A percentile compares a stretch with the other conserved stretches of the same genome.
phyloP scores from a whole-genome alignment of 306 rosid species.

The Vicia villosa region DNA sequence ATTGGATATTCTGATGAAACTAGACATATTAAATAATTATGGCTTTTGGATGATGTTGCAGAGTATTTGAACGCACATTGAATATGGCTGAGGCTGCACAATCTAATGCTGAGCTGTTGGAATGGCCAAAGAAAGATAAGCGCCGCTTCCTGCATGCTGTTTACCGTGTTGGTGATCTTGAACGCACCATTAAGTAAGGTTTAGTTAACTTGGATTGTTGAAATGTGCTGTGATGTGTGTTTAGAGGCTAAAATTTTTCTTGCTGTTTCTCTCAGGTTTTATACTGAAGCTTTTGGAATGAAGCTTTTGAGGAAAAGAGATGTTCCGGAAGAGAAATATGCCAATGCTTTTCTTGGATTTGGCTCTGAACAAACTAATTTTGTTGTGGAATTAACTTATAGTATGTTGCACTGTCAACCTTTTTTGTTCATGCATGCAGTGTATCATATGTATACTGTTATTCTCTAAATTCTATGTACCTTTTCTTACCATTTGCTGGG shows the following conservation, averaged over 20 bases:
- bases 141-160: slow-evolving; percentile 90
- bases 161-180: slow-evolving; percentile 97
- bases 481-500: neutral
- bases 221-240: slow-evolving; percentile 12
- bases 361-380: slow-evolving; percentile 80
- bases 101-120: slow-evolving; percentile 66
- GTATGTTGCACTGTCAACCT: slow-evolving; percentile 51
- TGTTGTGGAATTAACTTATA: slow-evolving; percentile 88
- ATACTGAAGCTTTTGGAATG: slow-evolving; percentile 89
- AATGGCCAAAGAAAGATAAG: slow-evolving; percentile 86
- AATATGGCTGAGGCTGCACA: slow-evolving; percentile 78
- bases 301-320: slow-evolving; percentile 82
- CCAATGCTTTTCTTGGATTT: slow-evolving; percentile 92
- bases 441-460: slow-evolving; percentile 13
- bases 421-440: slow-evolving; percentile 10
- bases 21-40: neutral
- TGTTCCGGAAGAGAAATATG: slow-evolving; percentile 81
- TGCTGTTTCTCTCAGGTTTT: slow-evolving; percentile 57
- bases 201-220: neutral
- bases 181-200: slow-evolving; percentile 86
- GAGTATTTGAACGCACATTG: slow-evolving; percentile 22
- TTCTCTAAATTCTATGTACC: slow-evolving; percentile 6
- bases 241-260: slow-evolving; percentile 14
- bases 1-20: neutral
- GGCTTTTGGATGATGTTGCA: slow-evolving; percentile 31